Evolutionary conservation across 352 stramenopile species (phyloP), one percentile per base, ranked within the genome.

Genomic region (Phytopythium litorale): DNA sequence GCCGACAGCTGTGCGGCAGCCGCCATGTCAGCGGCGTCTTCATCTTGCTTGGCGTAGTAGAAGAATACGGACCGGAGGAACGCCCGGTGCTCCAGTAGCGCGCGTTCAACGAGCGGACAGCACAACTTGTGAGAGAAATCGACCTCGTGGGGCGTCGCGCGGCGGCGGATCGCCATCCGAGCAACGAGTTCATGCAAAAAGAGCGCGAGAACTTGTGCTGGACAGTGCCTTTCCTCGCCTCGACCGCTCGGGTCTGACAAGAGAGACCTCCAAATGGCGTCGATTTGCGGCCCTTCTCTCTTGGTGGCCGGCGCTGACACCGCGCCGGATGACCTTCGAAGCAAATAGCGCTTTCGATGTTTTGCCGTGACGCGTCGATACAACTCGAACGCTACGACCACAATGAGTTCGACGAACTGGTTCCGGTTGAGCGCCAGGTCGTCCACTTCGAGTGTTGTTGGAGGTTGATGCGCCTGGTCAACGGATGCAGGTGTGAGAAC

Each of bases 11-110:
- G 21, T 25, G 25, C 16, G 8, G 52, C 52, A 46, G 52, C 35
- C 40, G 30, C 8, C 50, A 28, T 11, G 23, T 72, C 63, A 4
- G 63, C 58, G 9, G 73, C 70, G 7, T 72, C 53, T 28, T 72
- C 70, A 7, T 75, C 67, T 40, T 79, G 75, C 28, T 84, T 82
- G 4, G 77, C 73, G 33, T 80, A 89, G 19, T 68, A 75, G 58
- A 84, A 87, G 45, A 89, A 88, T 3, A 88, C 52, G 0, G 58
- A 56, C 8, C 80, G 74, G 7, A 89, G 45, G 53, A 89, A 89
- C 11, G 76, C 62, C 1, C 80, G 78, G 32, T 88, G 76, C 45
- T 89, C 78, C 1, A 89, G 70, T 4, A 89, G 59, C 25, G 72
- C 70, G 13, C 70, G 67, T 9, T 58, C 55, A 0, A 88, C 72